phyloP scores from a whole-genome alignment of 116 monocot species.

The Dioscorea cayenensis region DNA sequence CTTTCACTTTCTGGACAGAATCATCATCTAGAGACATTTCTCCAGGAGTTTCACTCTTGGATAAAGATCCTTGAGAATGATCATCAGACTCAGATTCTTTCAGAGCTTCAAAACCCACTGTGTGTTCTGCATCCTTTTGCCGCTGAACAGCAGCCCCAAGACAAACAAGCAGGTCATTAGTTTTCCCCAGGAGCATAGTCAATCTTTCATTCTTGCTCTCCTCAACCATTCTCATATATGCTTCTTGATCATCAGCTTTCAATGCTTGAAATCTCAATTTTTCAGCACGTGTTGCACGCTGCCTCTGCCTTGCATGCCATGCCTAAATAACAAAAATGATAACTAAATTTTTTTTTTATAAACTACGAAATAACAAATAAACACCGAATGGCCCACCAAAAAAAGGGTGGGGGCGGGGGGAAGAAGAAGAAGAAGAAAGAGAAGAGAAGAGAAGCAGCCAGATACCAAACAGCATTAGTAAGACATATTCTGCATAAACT shows the following conservation, averaged over 20 bases:
- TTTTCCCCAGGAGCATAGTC: conserved; percentile 91
- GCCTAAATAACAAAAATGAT: conserved; percentile 29
- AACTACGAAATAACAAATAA: not conserved
- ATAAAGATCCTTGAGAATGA: conserved; percentile 23
- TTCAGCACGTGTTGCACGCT: conserved; percentile 81
- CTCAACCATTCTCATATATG: conserved; percentile 94
- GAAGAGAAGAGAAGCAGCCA: no score
- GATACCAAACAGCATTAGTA: no score
- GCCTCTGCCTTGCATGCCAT: conserved; percentile 95
- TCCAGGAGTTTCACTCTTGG: conserved; percentile 32
- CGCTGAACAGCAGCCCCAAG: conserved; percentile 95
- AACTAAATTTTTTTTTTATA: not conserved
- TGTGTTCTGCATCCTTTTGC: conserved; percentile 90
- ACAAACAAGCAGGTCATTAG: conserved; percentile 92
- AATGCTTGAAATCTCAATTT: conserved; percentile 80
- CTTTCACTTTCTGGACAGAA: conserved; percentile 26
- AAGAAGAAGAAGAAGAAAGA: no score
- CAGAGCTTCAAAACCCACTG: conserved; percentile 25
- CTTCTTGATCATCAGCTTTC: conserved; percentile 96
- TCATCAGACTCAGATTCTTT: conserved; percentile 39
- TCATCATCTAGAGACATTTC: conserved; percentile 37
- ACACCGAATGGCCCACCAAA: not conserved
- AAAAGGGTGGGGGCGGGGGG: no score
- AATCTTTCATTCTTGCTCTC: conserved; percentile 98
- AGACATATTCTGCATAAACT: no score